Evolutionary conservation across 495 filamentous ascomycete species (phyloP), one percentile per base, ranked within the genome.

Genomic region (Penicillium lividum): DNA sequence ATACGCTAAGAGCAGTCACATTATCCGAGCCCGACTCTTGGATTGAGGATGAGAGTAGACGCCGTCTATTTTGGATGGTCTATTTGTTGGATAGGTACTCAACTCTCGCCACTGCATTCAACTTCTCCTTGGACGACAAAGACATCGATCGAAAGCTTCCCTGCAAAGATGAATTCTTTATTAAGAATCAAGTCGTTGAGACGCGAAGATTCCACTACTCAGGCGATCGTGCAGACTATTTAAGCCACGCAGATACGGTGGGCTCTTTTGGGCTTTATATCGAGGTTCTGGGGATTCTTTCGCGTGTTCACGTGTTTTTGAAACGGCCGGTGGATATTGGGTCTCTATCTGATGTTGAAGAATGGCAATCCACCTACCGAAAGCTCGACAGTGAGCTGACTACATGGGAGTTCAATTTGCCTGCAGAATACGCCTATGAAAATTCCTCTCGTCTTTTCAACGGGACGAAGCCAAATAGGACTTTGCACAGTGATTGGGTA

Each of bases 61-160:
- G 92, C 42, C 79, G 92, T 7, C 75, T 96, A 1, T 95, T 96
- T 75, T 96, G 92, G 92, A 93, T 92, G 89, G 86, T 95, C 29
- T 96, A 94, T 65, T 68, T 95, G 29, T 79, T 96, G 34, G 92
- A 96, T 71, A 81, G 92, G 42, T 95, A 94, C 63, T 91, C 92
- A 1, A 95, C 91, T 1, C 84, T 95, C 46, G 87, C 90, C 0
- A 96, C 92, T 0, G 90, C 91, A 3, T 94, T 96, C 61, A 90
- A 96, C 67, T 93, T 96, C 70, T 89, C 89, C 3, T 73, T 96
- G 49, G 87, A 91, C 59, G 90, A 95, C 63, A 89, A 87, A 61
- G 91, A 96, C 60, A 93, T 96, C 51, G 90, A 96, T 66, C 84
- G 91, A 28, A 90, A 85, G 46, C 78, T 96, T 11, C 92, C 92